Conservation (phyloP, 805 yeast genomes). For the Yarrowia hollandica region DNA sequence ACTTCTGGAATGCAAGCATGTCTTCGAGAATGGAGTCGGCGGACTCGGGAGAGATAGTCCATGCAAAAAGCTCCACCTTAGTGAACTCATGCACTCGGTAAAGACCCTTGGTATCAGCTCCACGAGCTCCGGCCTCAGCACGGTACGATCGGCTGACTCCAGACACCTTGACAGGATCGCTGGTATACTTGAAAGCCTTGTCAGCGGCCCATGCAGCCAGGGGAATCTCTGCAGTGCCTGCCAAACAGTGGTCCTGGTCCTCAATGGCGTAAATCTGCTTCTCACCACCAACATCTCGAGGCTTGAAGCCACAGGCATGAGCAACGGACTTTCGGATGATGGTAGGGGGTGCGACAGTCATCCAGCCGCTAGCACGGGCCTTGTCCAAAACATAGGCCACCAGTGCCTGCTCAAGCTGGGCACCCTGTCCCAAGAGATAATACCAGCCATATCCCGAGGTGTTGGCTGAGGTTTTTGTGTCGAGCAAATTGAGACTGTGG, state of each 20-base stretch:
- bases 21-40: constrained; percentile 48
- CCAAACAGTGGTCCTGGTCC: constrained; percentile 56
- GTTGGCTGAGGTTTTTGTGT: constrained; percentile 68
- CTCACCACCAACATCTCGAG: constrained; percentile 84
- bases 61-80: constrained; percentile 85
- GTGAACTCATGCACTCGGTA: constrained; percentile 96
- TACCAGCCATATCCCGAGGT: constrained; percentile 77
- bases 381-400: constrained; percentile 70
- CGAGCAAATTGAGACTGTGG: constrained; percentile 62
- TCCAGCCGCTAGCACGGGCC: constrained; percentile 69
- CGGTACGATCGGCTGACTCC: constrained; percentile 87
- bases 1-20: constrained; percentile 63
- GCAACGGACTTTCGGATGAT: constrained; percentile 76
- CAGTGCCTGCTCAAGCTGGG: constrained; percentile 84
- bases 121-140: constrained; percentile 97
- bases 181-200: constrained; percentile 43
- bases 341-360: constrained; percentile 77
- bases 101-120: constrained; percentile 85
- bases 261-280: constrained; percentile 72
- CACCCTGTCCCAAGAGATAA: constrained; percentile 80
- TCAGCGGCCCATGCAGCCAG: constrained; percentile 76
- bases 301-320: constrained; percentile 90
- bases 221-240: constrained; percentile 96
- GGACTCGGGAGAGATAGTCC: constrained; percentile 46
- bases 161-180: constrained; percentile 59